These are phyloP conservation scores for Tetratostichococcus sp. DNA, from an alignment of 139 green algal species.

Conservation along the genomic window DNA sequence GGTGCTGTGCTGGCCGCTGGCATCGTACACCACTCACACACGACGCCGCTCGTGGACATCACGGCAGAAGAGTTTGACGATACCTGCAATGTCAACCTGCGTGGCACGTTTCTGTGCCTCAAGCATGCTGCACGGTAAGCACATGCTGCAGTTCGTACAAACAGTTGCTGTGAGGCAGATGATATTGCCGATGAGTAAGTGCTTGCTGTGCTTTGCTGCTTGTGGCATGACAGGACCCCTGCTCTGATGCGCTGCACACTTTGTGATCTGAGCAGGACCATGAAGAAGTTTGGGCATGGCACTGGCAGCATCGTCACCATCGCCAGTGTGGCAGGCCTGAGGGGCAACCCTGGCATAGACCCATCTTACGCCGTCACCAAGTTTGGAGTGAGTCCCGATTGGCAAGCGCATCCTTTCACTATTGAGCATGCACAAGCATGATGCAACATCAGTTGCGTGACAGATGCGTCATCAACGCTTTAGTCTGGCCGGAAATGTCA, in stretches of 20 bases:
- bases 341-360: not conserved
- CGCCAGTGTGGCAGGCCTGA: not conserved
- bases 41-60: not conserved
- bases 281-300: not conserved
- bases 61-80: not conserved
- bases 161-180: not conserved
- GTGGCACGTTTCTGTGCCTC: not conserved
- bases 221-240: too few species aligned
- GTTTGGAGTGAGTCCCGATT: not conserved
- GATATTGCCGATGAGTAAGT: too few species aligned
- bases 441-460: too few species aligned
- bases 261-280: not conserved
- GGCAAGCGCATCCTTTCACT: too few species aligned
- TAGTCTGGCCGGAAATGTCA: too few species aligned
- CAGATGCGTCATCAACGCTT: too few species aligned
- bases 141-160: not conserved
- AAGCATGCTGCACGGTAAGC: not conserved
- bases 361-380: not conserved
- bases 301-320: not conserved
- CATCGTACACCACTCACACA: not conserved
- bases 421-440: too few species aligned
- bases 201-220: too few species aligned
- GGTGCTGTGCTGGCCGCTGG: not conserved
- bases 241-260: too few species aligned
- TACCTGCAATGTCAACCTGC: not conserved